Evolutionary conservation across 2,329 filamentous ascomycete genomes (phyloP), one percentile per base, ranked within the genome.

Genomic region (Neophaeococcomyces aloes): DNA sequence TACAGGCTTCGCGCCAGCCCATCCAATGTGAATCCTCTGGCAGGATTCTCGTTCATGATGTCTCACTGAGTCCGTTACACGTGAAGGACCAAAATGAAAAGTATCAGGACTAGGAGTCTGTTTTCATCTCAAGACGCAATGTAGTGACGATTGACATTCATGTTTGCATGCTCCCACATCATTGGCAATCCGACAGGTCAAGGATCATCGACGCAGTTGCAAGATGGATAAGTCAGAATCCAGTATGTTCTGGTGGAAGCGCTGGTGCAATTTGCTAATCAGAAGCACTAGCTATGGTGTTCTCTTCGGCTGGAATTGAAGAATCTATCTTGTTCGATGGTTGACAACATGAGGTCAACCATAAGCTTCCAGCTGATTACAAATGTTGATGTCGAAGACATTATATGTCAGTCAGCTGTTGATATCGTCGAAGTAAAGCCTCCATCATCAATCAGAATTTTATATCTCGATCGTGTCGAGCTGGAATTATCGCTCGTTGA

Each of bases 41-140:
- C 23, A 27, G 23, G 5, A 27, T 27, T 5, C 10, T 27, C 10
- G 5, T 5, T 27, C 10, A 27, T 27, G 23, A 27, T 27, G 10
- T 27, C 23, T 27, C 23, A n/a, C 34, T 19, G 7, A 19, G 25
- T 5, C 25, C 35, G 3, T 14, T 17, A 38, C 25, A 13, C 7
- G 18, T 14, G 3, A 25, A 13, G 35, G 19, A 38, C 14, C 23
- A 27, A 10, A 29, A n/a, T 23, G 18, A 21, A 35, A 7, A 29
- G 21, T 29, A 42, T 27, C 4, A 6, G 17, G 3, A 31, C 39
- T 34, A 42, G 39, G 29, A 42, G 39, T 31, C 39, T 27, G 17
- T 35, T 6, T 42, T 42, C 31, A 14, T 42, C 13, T 42, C 31
- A 13, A 31, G 30, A 35, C 29, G 30, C 31, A 42, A 29, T 14